Conservation (phyloP, 2,329 filamentous ascomycete species). For the Fonsecaea multimorphosa region DNA sequence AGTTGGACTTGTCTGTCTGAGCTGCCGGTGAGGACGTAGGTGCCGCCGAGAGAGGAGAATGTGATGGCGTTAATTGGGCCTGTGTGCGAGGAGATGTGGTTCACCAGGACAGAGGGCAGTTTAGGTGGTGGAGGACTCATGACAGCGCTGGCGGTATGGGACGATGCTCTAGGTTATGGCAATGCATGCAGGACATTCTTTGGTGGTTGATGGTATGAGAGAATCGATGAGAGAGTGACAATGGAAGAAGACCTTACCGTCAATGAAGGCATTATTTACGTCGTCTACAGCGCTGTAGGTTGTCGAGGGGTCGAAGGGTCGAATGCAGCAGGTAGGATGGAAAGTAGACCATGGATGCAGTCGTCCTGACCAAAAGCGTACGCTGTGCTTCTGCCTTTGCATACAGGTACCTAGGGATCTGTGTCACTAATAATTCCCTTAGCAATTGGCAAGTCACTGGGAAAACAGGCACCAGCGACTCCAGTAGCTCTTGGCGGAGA, state of each 20-base stretch:
- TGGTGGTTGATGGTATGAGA: background rate
- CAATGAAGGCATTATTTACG: background rate
- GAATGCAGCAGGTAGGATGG: background rate
- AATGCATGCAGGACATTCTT: background rate
- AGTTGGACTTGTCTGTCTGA: constrained; percentile 84
- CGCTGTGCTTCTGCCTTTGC: too few relatives aligned
- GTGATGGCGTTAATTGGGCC: constrained; percentile 72
- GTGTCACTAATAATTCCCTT: too few relatives aligned
- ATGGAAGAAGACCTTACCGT: background rate
- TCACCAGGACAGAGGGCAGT: constrained; percentile 50
- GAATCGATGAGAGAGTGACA: background rate
- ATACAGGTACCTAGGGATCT: too few relatives aligned
- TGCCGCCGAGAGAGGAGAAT: constrained; percentile 74
- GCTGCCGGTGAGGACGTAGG: constrained; percentile 83
- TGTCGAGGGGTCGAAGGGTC: background rate
- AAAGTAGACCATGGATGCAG: background rate
- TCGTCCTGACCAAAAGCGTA: too few relatives aligned
- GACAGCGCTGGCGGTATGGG: background rate
- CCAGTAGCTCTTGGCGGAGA: background rate
- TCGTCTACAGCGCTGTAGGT: background rate
- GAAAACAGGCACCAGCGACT: background rate
- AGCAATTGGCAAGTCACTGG: background rate
- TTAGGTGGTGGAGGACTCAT: constrained; percentile 18
- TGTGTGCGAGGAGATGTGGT: constrained; percentile 54
- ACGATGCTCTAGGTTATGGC: background rate